phyloP scores from a whole-genome alignment of 2,329 filamentous ascomycete genomes.

The Aspergillus sp. region DNA sequence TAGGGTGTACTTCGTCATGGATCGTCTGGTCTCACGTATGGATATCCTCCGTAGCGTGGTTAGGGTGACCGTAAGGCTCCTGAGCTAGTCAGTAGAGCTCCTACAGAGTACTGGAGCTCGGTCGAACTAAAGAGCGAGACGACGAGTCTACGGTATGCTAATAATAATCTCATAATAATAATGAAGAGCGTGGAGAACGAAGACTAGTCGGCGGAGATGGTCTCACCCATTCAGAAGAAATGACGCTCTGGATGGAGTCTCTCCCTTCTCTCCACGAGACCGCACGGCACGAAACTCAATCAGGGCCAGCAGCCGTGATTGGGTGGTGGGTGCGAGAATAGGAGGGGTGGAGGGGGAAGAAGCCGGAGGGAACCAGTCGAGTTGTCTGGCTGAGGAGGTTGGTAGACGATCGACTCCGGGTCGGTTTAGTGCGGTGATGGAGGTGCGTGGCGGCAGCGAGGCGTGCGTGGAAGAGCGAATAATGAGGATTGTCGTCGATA shows the following conservation, averaged over 20 bases:
- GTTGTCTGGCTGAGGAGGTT: conserved; percentile 2
- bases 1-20: no score
- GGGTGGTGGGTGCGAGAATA: conserved; percentile 9
- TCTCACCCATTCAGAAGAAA: conserved; percentile 18
- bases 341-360: conserved; percentile 10
- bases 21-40: no score
- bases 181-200: background rate
- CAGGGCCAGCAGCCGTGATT: conserved; percentile 13
- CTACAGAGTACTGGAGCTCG: no score
- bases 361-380: background rate
- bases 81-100: background rate
- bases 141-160: background rate
- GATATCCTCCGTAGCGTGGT: no score
- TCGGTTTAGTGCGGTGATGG: conserved; percentile 8
- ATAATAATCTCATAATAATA: conserved; percentile 4
- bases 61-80: no score
- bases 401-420: conserved; percentile 13
- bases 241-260: conserved; percentile 15
- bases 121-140: background rate
- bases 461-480: background rate
- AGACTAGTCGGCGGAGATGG: conserved; percentile 14
- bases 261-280: conserved; percentile 14
- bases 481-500: background rate
- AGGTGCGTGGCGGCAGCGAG: background rate
- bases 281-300: conserved; percentile 21